Conservation (phyloP, 768 basidiomycete genomes). For the Chalciporus pseudorubinellus region DNA sequence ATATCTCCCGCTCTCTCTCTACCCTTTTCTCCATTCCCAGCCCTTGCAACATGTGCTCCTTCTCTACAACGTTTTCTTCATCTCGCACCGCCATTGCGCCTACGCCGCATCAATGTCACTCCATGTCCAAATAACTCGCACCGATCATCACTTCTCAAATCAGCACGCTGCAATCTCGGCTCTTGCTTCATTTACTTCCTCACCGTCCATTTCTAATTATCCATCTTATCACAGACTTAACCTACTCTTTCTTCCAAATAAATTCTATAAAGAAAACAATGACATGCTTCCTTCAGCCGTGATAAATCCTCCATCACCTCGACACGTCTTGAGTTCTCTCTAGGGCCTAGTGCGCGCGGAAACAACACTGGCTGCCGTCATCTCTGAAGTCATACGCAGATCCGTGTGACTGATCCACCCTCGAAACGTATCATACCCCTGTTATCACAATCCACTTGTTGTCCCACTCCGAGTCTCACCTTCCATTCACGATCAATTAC, state of each 20-base stretch:
- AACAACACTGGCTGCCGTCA: conserved; percentile 24
- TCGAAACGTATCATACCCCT: conserved; percentile 12
- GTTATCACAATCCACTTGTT: conserved; percentile 18
- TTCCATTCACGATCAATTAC: conserved; percentile 25
- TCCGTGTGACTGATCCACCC: conserved; percentile 26
- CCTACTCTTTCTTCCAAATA: conserved; percentile 2
- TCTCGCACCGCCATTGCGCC: conserved; percentile 26
- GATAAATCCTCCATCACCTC: conserved; percentile 3
- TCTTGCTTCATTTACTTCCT: conserved; percentile 20
- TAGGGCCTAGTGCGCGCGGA: conserved; percentile 25
- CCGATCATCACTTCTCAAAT: conserved; percentile 17
- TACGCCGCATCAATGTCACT: conserved; percentile 17
- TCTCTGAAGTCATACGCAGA: conserved; percentile 31
- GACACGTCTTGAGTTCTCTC: conserved; percentile 13
- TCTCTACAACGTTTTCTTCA: conserved; percentile 35
- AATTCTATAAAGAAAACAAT: conserved; percentile 1
- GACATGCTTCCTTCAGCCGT: conserved; percentile 5
- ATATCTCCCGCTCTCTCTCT: conserved; percentile 5
- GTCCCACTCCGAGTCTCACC: conserved; percentile 14
- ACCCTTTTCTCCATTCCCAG: conserved; percentile 9
- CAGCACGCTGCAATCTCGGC: conserved; percentile 28
- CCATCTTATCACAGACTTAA: conserved; percentile 26
- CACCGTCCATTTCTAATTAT: conserved; percentile 17
- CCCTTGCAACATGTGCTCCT: conserved; percentile 21
- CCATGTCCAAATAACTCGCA: conserved; percentile 10